Evolutionary conservation across 2,329 filamentous ascomycete genomes (phyloP), one percentile per base, ranked within the genome.

Genomic region (Colletotrichum sp.): DNA sequence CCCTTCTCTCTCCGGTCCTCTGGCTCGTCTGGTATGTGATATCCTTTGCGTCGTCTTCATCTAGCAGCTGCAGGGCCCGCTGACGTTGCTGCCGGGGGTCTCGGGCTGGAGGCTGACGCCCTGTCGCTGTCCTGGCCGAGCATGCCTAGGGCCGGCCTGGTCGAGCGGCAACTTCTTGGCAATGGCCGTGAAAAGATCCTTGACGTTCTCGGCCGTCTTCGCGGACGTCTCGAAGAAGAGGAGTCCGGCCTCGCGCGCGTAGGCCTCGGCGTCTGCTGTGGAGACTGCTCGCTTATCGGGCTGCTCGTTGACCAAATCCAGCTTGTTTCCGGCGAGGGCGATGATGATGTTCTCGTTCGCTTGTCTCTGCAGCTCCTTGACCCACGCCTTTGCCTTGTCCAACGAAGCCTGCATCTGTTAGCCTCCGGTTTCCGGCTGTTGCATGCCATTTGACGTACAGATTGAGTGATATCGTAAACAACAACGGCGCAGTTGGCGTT

Each of bases 261-360:
- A 99, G 70, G 96, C 95, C 86, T 98, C 96, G 79, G 97, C 97
- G 81, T 99, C 97, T 79, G 94, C 94, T 26, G 94, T 94, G 76
- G 93, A 84, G 77, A 99, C 97, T 56, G 96, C 97, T 82, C 97
- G 94, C 91, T 98, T 98, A 85, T 98, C 96, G 63, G 96, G 96
- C 83, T 95, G 94, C 83, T 98, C 96, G 78, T 93, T 96, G 77
- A 98, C 97, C 80, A 99, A 89, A 90, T 99, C 97, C 82, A 98
- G 90, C 88, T 99, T 98, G 90, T 99, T 99, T 78, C 97, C 97
- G 69, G 96, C 97, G 58, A 99, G 92, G 62, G 97, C 97, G 82
- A 99, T 99, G 86, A 99, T 96, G 85, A 99, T 99, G 87, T 98
- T 98, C 87, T 99, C 97, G 89, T 98, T 99, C 77, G 97, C 97